Conservation (phyloP, 345 rosid species). For the Theobroma cacao region DNA sequence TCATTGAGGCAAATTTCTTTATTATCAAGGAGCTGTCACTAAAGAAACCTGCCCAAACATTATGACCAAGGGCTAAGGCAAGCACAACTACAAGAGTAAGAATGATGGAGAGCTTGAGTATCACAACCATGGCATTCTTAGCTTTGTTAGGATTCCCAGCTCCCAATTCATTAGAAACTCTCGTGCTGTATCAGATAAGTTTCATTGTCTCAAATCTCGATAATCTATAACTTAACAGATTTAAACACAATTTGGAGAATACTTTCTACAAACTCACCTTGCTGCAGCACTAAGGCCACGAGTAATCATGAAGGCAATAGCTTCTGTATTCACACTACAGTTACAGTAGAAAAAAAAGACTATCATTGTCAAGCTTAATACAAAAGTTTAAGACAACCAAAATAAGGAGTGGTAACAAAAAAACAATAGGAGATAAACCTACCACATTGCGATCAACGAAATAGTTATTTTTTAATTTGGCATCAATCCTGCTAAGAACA, state of each 20-base stretch:
- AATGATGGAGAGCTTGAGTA: conserved; percentile 44
- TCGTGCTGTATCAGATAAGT: conserved; percentile 43
- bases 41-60: conserved; percentile 56
- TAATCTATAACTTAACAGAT: background rate
- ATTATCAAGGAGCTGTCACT: conserved; percentile 37
- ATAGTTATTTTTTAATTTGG: conserved; percentile 49
- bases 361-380: background rate
- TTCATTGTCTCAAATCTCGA: background rate
- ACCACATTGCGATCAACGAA: conserved; percentile 78
- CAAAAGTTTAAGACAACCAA: background rate
- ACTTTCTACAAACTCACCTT: conserved; percentile 39
- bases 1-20: conserved; percentile 45
- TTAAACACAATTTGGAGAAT: background rate
- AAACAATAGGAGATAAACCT: background rate
- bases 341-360: background rate
- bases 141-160: conserved; percentile 46
- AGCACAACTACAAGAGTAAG: conserved; percentile 46
- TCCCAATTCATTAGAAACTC: conserved; percentile 81
- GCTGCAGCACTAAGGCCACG: conserved; percentile 77
- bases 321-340: conserved; percentile 54
- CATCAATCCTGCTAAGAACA: conserved; percentile 71
- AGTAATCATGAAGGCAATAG: conserved; percentile 57
- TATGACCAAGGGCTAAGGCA: conserved; percentile 45
- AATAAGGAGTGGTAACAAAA: background rate
- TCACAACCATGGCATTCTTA: conserved; percentile 43